These are phyloP conservation scores for Calendula officinalis DNA, from an alignment of 129 eudicot genomes.

Conservation along the genomic window DNA sequence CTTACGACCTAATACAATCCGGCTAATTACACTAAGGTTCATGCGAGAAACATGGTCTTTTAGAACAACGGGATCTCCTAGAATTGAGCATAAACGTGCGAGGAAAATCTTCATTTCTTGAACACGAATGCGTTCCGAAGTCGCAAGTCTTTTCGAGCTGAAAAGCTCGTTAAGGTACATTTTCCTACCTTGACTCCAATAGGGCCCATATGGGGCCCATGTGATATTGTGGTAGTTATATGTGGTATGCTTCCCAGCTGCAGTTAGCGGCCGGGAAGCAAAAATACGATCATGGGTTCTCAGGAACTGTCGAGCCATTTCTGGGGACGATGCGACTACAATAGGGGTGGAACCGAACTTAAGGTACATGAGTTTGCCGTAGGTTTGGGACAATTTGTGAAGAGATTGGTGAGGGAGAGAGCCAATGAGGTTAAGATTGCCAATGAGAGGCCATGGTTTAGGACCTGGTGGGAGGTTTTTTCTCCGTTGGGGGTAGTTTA, in stretches of 20 bases:
- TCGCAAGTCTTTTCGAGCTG: slow-evolving; percentile 29
- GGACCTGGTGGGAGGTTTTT: slow-evolving; percentile 48
- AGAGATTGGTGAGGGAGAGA: slow-evolving; percentile 51
- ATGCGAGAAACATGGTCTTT: slow-evolving; percentile 26
- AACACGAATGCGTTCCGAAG: slow-evolving; percentile 30
- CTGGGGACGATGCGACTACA: slow-evolving; percentile 49
- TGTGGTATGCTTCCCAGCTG: slow-evolving; percentile 46
- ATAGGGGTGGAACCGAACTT: slow-evolving; percentile 40
- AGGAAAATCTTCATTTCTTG: slow-evolving; percentile 30
- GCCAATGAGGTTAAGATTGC: slow-evolving; percentile 50
- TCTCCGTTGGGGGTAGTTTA: neutral
- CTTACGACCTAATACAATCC: slow-evolving; percentile 40
- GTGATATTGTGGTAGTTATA: slow-evolving; percentile 36
- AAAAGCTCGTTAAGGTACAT: slow-evolving; percentile 42
- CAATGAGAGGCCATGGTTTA: slow-evolving; percentile 54
- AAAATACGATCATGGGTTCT: slow-evolving; percentile 39
- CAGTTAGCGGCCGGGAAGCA: slow-evolving; percentile 46
- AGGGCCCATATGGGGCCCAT: slow-evolving; percentile 51
- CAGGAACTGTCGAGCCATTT: slow-evolving; percentile 48
- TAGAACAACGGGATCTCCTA: slow-evolving; percentile 23
- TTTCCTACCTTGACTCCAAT: slow-evolving; percentile 47
- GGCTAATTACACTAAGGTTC: slow-evolving; percentile 31
- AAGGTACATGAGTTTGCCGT: slow-evolving; percentile 47
- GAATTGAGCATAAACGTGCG: slow-evolving; percentile 11
- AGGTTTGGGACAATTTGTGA: slow-evolving; percentile 42